phyloP scores from a whole-genome alignment of 352 stramenopile genomes.

The Globisporangium mamillatum region DNA sequence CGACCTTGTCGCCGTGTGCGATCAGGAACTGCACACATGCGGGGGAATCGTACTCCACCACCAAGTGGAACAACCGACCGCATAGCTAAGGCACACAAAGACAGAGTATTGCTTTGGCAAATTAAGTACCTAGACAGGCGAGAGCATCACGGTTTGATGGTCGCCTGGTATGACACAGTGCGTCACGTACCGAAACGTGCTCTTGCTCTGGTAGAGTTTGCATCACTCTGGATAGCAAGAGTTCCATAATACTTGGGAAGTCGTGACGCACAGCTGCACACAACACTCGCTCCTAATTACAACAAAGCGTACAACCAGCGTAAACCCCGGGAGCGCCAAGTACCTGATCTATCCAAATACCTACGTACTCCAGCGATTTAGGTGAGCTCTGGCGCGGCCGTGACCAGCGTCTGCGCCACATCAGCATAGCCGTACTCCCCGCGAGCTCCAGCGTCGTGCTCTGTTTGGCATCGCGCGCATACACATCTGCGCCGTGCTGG shows the following conservation, averaged over 20 bases:
- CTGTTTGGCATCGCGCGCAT: slow-evolving; percentile 23
- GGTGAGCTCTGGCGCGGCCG: slow-evolving; percentile 14
- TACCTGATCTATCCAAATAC: neutral
- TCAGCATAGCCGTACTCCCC: slow-evolving; percentile 39
- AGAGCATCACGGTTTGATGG: too few relatives aligned
- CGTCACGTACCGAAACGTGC: neutral
- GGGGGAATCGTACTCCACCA: slow-evolving; percentile 8
- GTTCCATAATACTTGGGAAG: too few relatives aligned
- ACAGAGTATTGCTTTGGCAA: too few relatives aligned
- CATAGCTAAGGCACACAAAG: neutral
- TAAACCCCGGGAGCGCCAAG: too few relatives aligned
- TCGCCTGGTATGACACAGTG: too few relatives aligned
- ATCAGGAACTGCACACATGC: neutral
- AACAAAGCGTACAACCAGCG: neutral
- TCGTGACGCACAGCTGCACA: too few relatives aligned
- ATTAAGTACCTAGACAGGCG: too few relatives aligned
- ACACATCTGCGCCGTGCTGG: slow-evolving; percentile 27
- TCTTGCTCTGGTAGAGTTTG: too few relatives aligned
- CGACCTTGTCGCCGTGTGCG: neutral
- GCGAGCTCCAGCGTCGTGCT: slow-evolving; percentile 40
- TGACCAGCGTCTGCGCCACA: slow-evolving; percentile 31
- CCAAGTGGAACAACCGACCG: neutral
- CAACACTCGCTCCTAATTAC: neutral
- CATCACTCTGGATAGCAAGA: neutral
- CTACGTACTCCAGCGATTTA: slow-evolving; percentile 11